phyloP scores from a whole-genome alignment of 768 basidiomycete species.

The Pulveroboletus sp. region DNA sequence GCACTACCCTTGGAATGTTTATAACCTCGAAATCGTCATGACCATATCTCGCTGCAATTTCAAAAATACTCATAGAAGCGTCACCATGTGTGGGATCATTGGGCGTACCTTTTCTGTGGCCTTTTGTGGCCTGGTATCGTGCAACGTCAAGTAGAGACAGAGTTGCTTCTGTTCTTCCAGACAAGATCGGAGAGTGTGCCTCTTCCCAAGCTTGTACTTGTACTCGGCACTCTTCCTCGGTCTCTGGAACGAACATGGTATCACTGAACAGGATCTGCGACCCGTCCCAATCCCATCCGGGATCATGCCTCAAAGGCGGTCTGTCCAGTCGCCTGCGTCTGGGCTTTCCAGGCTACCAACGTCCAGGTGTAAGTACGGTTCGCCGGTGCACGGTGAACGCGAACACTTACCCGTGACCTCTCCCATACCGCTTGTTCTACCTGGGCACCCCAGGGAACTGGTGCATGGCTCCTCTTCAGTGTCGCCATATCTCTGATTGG shows the following conservation, averaged over 20 bases:
- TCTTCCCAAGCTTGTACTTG: slow-evolving; percentile 1
- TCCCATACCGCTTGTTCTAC: slow-evolving; percentile 7
- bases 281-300: slow-evolving; percentile 27
- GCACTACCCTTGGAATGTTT: slow-evolving; percentile 16
- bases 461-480: slow-evolving; percentile 10
- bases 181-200: neutral
- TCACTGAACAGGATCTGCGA: slow-evolving; percentile 6
- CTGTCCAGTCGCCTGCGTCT: slow-evolving; percentile 8
- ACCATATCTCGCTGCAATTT: slow-evolving; percentile 9
- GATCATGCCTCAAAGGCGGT: slow-evolving; percentile 14
- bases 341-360: slow-evolving; percentile 13
- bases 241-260: neutral
- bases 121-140: neutral
- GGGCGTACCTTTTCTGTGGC: slow-evolving; percentile 12
- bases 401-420: slow-evolving; percentile 13
- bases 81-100: neutral
- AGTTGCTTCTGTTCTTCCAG: neutral
- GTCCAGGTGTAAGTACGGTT: neutral
- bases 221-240: neutral
- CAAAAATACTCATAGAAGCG: neutral
- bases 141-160: slow-evolving; percentile 7
- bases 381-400: too few species aligned
- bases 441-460: slow-evolving; percentile 5
- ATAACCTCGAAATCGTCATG: slow-evolving; percentile 24
- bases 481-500: slow-evolving; percentile 17